phyloP scores from a whole-genome alignment of 2,329 filamentous ascomycete species.

The Colletotrichum paranaense region DNA sequence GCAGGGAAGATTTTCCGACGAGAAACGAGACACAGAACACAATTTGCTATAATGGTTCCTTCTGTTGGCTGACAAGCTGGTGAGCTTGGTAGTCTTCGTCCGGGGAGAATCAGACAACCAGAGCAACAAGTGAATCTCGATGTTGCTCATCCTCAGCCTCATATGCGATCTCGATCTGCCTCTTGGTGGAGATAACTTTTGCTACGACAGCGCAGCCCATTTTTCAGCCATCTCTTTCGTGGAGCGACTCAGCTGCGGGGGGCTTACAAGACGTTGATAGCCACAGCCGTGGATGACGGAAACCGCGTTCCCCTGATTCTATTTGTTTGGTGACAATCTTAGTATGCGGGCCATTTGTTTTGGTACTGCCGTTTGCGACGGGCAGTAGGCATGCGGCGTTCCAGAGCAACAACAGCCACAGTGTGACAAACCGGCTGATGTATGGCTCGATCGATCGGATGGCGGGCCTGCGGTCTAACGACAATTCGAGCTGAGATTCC shows the following conservation, averaged over 20 bases:
- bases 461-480: background rate
- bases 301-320: conserved; percentile 26
- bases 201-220: background rate
- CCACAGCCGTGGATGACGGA: conserved; percentile 19
- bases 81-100: background rate
- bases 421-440: conserved; percentile 13
- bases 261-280: background rate
- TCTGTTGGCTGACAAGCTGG: background rate
- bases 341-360: conserved; percentile 26
- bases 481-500: background rate
- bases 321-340: conserved; percentile 33
- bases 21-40: background rate
- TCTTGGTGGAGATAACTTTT: background rate
- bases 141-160: background rate
- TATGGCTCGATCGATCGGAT: conserved; percentile 21
- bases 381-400: conserved; percentile 25
- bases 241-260: background rate
- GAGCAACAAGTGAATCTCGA: background rate
- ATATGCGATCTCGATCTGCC: conserved; percentile 22
- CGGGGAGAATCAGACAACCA: background rate
- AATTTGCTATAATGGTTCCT: background rate
- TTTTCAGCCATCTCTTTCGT: background rate
- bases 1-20: background rate
- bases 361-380: conserved; percentile 21
- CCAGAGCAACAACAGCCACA: conserved; percentile 31